Percentiles rank a stretch among this genome's conserved stretches.
Conservation (phyloP, 1,284 basidiomycete genomes). For the Phlebopus sp. region DNA sequence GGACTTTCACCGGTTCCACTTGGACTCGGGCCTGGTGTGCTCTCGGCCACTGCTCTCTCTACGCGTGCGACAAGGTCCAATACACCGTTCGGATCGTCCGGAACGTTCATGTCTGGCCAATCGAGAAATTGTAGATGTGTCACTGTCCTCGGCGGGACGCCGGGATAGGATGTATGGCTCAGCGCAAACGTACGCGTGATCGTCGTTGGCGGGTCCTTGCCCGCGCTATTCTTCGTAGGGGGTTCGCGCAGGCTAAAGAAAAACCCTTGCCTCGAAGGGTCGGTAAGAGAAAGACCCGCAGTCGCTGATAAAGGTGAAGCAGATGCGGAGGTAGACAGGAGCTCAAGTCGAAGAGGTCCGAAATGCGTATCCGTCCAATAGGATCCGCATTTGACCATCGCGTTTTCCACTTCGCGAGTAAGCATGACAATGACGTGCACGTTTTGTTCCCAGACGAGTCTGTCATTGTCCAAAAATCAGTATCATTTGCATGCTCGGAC, state of each 20-base stretch:
- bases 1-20: conserved; percentile 17
- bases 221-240: not conserved
- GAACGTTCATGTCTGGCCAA: conserved; percentile 95
- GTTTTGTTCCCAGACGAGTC: conserved; percentile 79
- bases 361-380: conserved; percentile 83
- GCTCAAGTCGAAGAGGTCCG: conserved; percentile 65
- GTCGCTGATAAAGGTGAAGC: conserved; percentile 13
- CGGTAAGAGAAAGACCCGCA: conserved; percentile 1
- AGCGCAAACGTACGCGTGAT: conserved; percentile 75
- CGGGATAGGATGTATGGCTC: conserved; percentile 56
- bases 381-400: conserved; percentile 85
- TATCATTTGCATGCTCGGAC: not conserved
- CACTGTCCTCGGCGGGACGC: conserved; percentile 56
- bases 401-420: conserved; percentile 88
- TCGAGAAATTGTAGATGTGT: conserved; percentile 86
- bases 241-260: conserved; percentile 30
- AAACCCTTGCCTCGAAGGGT: conserved; percentile 28
- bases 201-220: conserved; percentile 31
- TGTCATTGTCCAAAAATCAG: conserved; percentile 24
- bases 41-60: conserved; percentile 47
- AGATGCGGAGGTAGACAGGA: conserved; percentile 60
- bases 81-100: conserved; percentile 73
- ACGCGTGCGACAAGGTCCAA: conserved; percentile 69
- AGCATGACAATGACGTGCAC: conserved; percentile 85
- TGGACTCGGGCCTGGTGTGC: conserved; percentile 38